Conservation (phyloP, 345 rosid species). For the Corchorus olitorius region DNA sequence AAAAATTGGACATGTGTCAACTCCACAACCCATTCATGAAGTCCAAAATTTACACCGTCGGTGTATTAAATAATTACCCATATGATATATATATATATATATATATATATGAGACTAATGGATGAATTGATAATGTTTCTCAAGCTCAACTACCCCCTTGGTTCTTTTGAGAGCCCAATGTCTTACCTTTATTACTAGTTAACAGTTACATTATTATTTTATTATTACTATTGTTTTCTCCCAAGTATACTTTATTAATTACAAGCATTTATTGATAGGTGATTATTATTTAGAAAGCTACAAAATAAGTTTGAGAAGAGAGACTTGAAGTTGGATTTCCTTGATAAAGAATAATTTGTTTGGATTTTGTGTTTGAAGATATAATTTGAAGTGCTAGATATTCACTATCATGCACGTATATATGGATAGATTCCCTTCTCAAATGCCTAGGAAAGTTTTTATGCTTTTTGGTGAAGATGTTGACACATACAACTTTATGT, state of each 20-base stretch:
- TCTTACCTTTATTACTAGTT: background rate
- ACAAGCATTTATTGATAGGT: background rate
- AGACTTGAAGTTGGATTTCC: background rate
- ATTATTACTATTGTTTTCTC: background rate
- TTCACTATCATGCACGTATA: background rate
- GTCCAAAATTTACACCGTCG: too few relatives aligned
- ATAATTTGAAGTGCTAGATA: background rate
- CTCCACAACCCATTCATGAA: too few relatives aligned
- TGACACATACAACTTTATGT: constrained; percentile 16
- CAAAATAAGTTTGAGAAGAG: constrained; percentile 11
- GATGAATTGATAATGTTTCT: background rate
- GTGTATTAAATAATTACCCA: too few relatives aligned
- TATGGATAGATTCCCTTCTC: constrained; percentile 10
- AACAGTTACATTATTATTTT: too few relatives aligned
- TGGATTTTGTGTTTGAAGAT: constrained; percentile 6
- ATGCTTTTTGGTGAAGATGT: constrained; percentile 16
- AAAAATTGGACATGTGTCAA: too few relatives aligned
- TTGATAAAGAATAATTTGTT: constrained; percentile 6
- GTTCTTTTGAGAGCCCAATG: background rate
- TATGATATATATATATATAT: too few relatives aligned
- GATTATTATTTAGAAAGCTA: constrained; percentile 7
- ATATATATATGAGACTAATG: too few relatives aligned
- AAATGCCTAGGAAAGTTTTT: background rate
- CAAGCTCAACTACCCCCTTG: background rate
- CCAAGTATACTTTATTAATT: background rate